Evolutionary conservation across 345 rosid species (phyloP).

Genomic region (Syzygium aqueum): DNA sequence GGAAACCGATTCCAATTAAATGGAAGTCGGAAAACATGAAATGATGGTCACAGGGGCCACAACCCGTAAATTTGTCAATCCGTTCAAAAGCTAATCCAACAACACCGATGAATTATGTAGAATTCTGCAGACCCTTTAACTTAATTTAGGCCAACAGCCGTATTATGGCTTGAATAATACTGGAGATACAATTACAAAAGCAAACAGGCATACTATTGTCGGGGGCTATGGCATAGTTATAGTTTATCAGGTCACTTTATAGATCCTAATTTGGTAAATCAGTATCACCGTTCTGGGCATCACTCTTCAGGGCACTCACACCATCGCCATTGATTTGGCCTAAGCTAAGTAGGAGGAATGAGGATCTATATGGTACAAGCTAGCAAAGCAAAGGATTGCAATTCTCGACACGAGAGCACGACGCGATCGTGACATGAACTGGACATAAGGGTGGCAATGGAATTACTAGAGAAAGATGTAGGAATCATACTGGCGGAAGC

Average conservation of each 20-base stretch:
- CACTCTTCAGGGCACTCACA: background rate
- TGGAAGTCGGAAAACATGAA: background rate
- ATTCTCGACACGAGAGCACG: background rate
- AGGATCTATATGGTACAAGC: background rate
- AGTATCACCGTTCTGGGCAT: background rate
- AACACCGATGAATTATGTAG: background rate
- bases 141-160: background rate
- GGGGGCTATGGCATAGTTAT: background rate
- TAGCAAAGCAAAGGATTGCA: background rate
- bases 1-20: background rate
- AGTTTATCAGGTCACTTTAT: background rate
- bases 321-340: background rate
- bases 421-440: background rate
- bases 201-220: background rate
- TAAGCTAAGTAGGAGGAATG: background rate
- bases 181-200: background rate
- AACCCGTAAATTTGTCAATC: background rate
- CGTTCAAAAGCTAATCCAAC: background rate
- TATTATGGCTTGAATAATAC: background rate
- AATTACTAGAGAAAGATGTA: background rate
- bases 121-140: background rate
- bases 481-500: conserved; percentile 47
- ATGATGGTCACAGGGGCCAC: background rate
- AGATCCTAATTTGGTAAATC: background rate
- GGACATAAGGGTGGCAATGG: background rate